Conservation (phyloP, 148 eudicot genomes). For the Vaccinium vitisidaea region DNA sequence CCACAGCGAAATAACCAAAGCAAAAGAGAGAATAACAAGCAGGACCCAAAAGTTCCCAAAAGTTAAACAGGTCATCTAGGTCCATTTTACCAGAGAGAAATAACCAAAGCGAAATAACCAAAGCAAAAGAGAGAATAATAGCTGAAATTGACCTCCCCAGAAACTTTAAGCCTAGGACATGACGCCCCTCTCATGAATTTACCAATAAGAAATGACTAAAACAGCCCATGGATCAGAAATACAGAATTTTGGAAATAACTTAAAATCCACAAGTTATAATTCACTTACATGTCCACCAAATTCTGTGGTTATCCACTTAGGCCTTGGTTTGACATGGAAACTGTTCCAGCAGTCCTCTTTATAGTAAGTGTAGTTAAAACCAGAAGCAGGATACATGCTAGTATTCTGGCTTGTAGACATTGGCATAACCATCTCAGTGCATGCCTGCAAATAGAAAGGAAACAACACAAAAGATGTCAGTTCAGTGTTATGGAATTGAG, state of each 20-base stretch:
- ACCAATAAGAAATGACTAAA: background rate
- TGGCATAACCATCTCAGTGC: conserved; percentile 99
- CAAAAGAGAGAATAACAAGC: background rate
- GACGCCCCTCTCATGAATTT: background rate
- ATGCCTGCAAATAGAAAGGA: conserved; percentile 54
- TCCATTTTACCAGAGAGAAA: no score
- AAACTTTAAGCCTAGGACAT: background rate
- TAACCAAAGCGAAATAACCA: no score
- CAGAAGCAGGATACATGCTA: conserved; percentile 74
- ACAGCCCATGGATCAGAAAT: background rate
- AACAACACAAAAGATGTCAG: background rate
- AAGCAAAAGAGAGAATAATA: background rate
- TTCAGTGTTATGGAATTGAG: background rate
- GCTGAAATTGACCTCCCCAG: background rate
- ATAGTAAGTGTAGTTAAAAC: conserved; percentile 54
- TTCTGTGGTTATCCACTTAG: conserved; percentile 84
- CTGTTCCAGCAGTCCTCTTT: conserved; percentile 56
- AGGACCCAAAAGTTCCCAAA: no score
- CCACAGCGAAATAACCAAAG: background rate
- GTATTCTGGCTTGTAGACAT: conserved; percentile 57
- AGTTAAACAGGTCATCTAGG: no score
- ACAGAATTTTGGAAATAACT: background rate
- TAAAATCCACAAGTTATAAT: background rate
- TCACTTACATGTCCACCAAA: conserved; percentile 91
- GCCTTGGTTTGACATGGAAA: conserved; percentile 62